Conservation (phyloP, 768 basidiomycete genomes). For the Pleurotus giganteus region DNA sequence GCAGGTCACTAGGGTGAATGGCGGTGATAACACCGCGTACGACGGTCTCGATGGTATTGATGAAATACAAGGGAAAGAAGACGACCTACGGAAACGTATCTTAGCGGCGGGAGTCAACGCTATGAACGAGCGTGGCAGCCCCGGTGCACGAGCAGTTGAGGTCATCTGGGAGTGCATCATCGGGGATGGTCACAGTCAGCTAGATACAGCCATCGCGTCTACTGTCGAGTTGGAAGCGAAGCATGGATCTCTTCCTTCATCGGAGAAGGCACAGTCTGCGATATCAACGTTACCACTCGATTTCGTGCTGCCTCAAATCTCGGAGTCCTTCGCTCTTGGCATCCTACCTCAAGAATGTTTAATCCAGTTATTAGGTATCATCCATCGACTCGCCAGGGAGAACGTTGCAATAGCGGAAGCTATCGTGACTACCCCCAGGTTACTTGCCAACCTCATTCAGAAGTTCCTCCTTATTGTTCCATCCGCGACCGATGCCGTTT, state of each 20-base stretch:
- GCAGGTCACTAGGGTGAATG: slow-evolving; percentile 27
- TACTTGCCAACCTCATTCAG: slow-evolving; percentile 51
- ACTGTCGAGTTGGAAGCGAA: slow-evolving; percentile 46
- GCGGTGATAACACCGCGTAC: slow-evolving; percentile 14
- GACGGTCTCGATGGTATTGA: slow-evolving; percentile 30
- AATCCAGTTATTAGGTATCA: slow-evolving; percentile 53
- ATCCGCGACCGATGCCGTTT: slow-evolving; percentile 32
- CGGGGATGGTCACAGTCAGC: slow-evolving; percentile 34
- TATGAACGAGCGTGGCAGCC: slow-evolving; percentile 59
- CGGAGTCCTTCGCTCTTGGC: slow-evolving; percentile 35
- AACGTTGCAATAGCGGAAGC: slow-evolving; percentile 49
- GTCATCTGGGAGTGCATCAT: slow-evolving; percentile 74
- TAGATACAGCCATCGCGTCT: slow-evolving; percentile 29
- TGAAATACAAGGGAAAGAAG: slow-evolving; percentile 37
- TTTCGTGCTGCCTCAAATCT: slow-evolving; percentile 51
- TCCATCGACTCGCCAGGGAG: slow-evolving; percentile 61
- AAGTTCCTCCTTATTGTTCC: slow-evolving; percentile 58
- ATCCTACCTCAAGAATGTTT: slow-evolving; percentile 48
- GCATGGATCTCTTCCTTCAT: slow-evolving; percentile 23
- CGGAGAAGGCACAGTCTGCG: slow-evolving; percentile 16
- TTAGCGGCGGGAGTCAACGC: slow-evolving; percentile 68
- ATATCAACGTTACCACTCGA: slow-evolving; percentile 36
- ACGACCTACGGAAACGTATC: slow-evolving; percentile 57
- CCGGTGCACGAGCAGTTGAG: slow-evolving; percentile 68
- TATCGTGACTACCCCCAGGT: slow-evolving; percentile 49